phyloP scores from a whole-genome alignment of 2,329 filamentous ascomycete species.

The Calonectria fujianensis region DNA sequence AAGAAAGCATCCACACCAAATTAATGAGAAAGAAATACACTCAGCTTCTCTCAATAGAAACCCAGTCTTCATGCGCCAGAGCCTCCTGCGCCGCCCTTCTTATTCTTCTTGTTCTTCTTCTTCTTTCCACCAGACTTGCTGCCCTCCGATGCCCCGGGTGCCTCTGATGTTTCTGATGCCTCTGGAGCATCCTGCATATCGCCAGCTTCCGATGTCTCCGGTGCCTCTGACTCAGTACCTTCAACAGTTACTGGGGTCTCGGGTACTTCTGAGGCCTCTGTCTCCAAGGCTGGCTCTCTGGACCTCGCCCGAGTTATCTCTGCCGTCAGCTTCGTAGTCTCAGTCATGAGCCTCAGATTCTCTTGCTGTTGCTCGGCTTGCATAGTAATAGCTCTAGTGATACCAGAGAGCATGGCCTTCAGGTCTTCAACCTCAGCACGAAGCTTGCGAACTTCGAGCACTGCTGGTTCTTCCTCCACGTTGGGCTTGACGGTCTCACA shows the following conservation, averaged over 20 bases:
- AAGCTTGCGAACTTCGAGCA: slow-evolving; percentile 80
- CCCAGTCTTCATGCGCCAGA: slow-evolving; percentile 40
- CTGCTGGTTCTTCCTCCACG: slow-evolving; percentile 84
- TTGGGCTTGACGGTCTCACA: slow-evolving; percentile 87
- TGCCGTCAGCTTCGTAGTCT: slow-evolving; percentile 18
- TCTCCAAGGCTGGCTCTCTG: neutral
- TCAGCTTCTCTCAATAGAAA: neutral
- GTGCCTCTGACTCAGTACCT: slow-evolving; percentile 40
- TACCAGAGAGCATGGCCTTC: slow-evolving; percentile 67
- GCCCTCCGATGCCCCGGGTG: slow-evolving; percentile 11
- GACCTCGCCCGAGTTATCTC: slow-evolving; percentile 22
- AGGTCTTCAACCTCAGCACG: slow-evolving; percentile 75
- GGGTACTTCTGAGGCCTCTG: slow-evolving; percentile 33
- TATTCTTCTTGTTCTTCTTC: slow-evolving; percentile 55
- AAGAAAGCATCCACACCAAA: neutral
- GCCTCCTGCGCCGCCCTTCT: slow-evolving; percentile 43
- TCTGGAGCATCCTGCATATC: neutral
- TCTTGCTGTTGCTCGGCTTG: slow-evolving; percentile 24
- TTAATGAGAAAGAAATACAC: slow-evolving; percentile 17
- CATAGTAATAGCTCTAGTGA: slow-evolving; percentile 53
- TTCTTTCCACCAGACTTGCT: slow-evolving; percentile 51
- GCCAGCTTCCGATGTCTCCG: slow-evolving; percentile 31
- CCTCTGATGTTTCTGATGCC: neutral
- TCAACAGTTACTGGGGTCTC: slow-evolving; percentile 45
- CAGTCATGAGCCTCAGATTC: slow-evolving; percentile 13